These are phyloP conservation scores for Ballota nigra DNA, from an alignment of 257 asterid genomes.

Conservation along the genomic window DNA sequence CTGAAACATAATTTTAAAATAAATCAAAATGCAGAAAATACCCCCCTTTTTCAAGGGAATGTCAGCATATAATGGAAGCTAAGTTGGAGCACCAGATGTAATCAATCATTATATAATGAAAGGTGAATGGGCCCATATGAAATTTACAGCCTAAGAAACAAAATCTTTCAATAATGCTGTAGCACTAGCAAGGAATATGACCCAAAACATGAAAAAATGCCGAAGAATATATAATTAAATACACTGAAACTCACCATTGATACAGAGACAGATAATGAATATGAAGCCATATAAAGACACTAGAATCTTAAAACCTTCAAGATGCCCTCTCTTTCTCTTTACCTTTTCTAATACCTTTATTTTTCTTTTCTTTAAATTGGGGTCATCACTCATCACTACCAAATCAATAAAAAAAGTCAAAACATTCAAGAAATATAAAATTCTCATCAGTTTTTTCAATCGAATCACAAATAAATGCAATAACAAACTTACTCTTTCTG, in stretches of 20 bases:
- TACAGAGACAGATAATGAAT: slow-evolving; percentile 9
- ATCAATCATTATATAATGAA: slow-evolving; percentile 16
- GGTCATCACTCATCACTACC: slow-evolving; percentile 24
- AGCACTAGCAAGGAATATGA: slow-evolving; percentile 34
- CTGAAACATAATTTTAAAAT: slow-evolving; percentile 2
- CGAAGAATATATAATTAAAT: slow-evolving; percentile 19
- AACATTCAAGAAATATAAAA: slow-evolving; percentile 15
- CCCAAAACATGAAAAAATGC: slow-evolving; percentile 21
- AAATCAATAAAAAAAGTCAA: slow-evolving; percentile 35
- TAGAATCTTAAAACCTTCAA: slow-evolving; percentile 22
- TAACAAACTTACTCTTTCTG: slow-evolving; percentile 50
- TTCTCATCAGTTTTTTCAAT: slow-evolving; percentile 1
- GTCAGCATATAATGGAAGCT: slow-evolving; percentile 10
- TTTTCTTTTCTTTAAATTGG: not conserved
- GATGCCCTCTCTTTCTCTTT: slow-evolving; percentile 1
- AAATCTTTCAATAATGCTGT: slow-evolving; percentile 23
- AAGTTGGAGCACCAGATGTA: slow-evolving; percentile 18
- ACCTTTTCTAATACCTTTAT: not conserved
- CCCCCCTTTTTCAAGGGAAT: slow-evolving; percentile 24
- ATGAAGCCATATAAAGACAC: slow-evolving; percentile 17
- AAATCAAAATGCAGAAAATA: not conserved
- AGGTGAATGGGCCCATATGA: slow-evolving; percentile 5
- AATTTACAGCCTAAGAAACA: not conserved
- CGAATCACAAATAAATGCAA: slow-evolving; percentile 11
- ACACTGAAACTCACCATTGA: slow-evolving; percentile 14